These are phyloP conservation scores for Teratosphaeria epicoccoides DNA, from an alignment of 2,329 filamentous ascomycete species.

Conservation along the genomic window DNA sequence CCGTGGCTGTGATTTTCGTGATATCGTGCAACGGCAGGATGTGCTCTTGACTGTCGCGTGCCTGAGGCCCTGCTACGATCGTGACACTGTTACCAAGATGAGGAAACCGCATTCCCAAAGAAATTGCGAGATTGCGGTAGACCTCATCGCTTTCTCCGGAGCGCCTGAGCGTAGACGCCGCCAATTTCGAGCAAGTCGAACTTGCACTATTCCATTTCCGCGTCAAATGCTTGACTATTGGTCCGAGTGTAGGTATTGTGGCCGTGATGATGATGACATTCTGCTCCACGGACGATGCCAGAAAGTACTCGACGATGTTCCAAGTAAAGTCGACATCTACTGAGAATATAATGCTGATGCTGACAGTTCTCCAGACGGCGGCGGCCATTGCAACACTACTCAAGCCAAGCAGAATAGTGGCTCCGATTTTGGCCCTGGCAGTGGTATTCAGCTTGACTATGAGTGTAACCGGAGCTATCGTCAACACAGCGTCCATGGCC, in stretches of 20 bases:
- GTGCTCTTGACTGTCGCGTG: background rate
- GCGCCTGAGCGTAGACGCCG: too few relatives aligned
- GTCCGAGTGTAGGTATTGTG: background rate
- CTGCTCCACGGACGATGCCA: background rate
- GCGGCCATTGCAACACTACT: background rate
- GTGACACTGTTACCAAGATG: background rate
- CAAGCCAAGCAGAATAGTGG: background rate
- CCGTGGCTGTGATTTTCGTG: background rate
- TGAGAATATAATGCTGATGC: background rate
- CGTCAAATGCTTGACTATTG: background rate
- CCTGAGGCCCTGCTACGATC: background rate
- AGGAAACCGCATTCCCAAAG: background rate
- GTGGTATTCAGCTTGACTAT: background rate
- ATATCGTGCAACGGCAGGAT: background rate
- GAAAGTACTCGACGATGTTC: background rate
- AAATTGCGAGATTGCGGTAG: background rate
- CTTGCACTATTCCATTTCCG: background rate
- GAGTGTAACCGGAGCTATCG: background rate
- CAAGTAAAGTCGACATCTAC: background rate
- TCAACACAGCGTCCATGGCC: background rate
- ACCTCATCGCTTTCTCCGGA: background rate
- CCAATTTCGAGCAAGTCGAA: background rate
- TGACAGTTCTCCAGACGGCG: background rate
- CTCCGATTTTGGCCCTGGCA: background rate
- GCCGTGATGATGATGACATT: background rate